Evolutionary conservation across 371 early-diverging fungal species (phyloP), one percentile per base, ranked within the genome.

Genomic region (Nematocida sp.): DNA sequence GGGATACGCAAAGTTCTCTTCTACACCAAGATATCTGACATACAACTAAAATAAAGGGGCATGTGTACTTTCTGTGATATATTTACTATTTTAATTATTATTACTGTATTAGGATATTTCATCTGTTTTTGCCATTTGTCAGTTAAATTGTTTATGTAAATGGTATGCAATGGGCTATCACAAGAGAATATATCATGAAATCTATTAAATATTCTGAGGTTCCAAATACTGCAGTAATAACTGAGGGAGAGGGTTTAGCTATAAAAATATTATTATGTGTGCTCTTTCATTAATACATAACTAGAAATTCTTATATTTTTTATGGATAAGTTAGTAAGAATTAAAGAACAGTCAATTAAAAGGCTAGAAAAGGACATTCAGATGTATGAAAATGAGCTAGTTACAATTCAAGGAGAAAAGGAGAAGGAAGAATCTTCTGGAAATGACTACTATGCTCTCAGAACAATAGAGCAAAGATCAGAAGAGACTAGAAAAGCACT

Each of bases 1-100:
- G 90, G 92, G 92, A 71, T 95, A 96, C 85, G 94, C 96, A 83
- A 97, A 96, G 90, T 94, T 94, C 89, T 91, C 92, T 85, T 91
- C 92, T 83, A 94, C 94, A 47, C 92, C 95, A 75, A 94, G 92
- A 90, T 93, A 90, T 78, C 75, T 90, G 42, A 88, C 89, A 45
- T 87, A 88, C 73, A 89, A 89, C 85, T 89, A 85, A 86, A 67
- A 25, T 39, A 66, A 56, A 66, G 46, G 33, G 33, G 33, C 33
- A 33, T 20, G 39, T 74, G 18, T 33, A 69, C 44, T 20, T 72
- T 18, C 42, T 33, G 33, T 33, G 33, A 33, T 2, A 33, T 33
- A 33, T 33, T 33, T 33, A 33, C 33, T 33, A 33, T 33, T 33
- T 33, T 2, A 33, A 33, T 33, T 33, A 33, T 33, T 33, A 33